These are phyloP conservation scores for Rhizophagus sp. DNA, from an alignment of 192 early-diverging fungal genomes.

Conservation along the genomic window DNA sequence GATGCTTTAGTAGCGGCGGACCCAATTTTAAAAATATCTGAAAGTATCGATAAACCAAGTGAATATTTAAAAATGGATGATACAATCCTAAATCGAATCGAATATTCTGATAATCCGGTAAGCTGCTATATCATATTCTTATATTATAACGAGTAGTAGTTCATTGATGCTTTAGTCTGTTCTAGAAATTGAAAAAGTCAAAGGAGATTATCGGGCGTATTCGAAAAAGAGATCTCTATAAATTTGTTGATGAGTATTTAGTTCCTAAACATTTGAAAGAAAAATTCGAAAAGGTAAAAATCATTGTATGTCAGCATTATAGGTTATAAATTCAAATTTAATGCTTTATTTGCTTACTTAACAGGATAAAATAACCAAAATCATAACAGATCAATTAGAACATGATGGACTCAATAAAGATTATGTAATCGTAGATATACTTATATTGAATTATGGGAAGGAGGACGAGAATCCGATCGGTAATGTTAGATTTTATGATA, in stretches of 20 bases:
- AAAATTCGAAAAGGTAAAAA: conserved; percentile 42
- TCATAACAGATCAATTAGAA: conserved; percentile 49
- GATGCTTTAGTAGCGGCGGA: conserved; percentile 86
- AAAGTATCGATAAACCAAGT: conserved; percentile 62
- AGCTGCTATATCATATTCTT: not conserved
- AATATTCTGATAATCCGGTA: conserved; percentile 49
- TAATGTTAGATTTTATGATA: conserved; percentile 68
- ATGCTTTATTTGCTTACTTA: not conserved
- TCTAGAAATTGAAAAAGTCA: conserved; percentile 60
- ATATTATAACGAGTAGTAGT: not conserved
- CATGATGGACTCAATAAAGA: conserved; percentile 59
- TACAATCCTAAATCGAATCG: conserved; percentile 73
- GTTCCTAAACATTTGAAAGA: conserved; percentile 55
- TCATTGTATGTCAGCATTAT: not conserved
- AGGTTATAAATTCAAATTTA: not conserved
- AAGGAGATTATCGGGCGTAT: conserved; percentile 71
- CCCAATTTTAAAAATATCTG: conserved; percentile 58
- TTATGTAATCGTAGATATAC: conserved; percentile 75
- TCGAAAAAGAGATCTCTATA: conserved; percentile 79
- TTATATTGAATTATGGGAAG: conserved; percentile 82
- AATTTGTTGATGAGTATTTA: conserved; percentile 78
- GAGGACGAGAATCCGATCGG: conserved; percentile 86
- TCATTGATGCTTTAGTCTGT: no score
- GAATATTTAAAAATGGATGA: conserved; percentile 82
- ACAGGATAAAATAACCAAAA: conserved; percentile 52